Evolutionary conservation across 768 basidiomycete genomes (phyloP).

Genomic region (Lactarius akahatsu): DNA sequence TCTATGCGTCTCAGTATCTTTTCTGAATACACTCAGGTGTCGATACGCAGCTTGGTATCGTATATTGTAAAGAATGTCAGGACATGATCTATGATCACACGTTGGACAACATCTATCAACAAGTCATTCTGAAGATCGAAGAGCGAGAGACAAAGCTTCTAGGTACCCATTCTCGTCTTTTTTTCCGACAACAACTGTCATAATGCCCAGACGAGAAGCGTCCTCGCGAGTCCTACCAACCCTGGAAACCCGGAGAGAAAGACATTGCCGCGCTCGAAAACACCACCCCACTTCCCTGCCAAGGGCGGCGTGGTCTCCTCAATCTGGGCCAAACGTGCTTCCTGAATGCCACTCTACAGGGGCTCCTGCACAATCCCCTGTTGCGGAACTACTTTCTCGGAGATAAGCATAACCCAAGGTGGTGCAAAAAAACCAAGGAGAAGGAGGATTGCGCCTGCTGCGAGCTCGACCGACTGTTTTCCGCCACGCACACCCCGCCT

Average conservation of each 20-base stretch:
- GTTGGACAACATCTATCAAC: constrained; percentile 48
- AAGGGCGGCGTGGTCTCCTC: constrained; percentile 80
- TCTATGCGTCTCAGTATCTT: neutral
- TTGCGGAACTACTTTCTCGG: constrained; percentile 86
- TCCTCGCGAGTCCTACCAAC: constrained; percentile 47
- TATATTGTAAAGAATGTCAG: constrained; percentile 73
- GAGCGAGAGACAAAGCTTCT: constrained; percentile 62
- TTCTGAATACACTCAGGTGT: constrained; percentile 48
- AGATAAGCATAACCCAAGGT: constrained; percentile 78
- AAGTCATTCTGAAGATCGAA: constrained; percentile 51
- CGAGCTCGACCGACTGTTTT: constrained; percentile 87
- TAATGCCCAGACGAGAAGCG: constrained; percentile 35
- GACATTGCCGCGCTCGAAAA: constrained; percentile 50
- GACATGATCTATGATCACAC: constrained; percentile 67
- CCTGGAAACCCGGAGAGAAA: constrained; percentile 48
- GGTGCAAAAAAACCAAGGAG: constrained; percentile 55
- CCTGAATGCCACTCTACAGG: constrained; percentile 88
- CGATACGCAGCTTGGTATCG: constrained; percentile 68
- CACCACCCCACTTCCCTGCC: constrained; percentile 60
- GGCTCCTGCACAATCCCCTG: constrained; percentile 85
- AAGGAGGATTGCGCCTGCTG: constrained; percentile 79
- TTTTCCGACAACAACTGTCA: constrained; percentile 31
- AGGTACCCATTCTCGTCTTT: constrained; percentile 40
- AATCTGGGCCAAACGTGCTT: constrained; percentile 95
- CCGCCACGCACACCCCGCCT: constrained; percentile 59